Conservation (phyloP, 116 monocot genomes). For the Zostera marina region DNA sequence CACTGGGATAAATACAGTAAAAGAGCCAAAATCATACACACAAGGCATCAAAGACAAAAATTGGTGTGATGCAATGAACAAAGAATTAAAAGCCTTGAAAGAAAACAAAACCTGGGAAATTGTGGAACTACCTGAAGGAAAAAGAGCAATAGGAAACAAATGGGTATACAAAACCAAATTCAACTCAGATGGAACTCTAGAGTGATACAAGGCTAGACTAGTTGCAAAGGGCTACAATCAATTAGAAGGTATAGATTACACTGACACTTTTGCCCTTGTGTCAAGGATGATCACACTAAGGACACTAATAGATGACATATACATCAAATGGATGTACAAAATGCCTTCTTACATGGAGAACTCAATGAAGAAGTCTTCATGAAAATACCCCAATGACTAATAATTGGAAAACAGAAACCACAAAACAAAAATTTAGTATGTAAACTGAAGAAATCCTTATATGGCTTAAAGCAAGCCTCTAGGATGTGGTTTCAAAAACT, state of each 20-base stretch:
- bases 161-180: slow-evolving; percentile 4
- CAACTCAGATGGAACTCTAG: background rate
- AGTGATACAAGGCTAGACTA: background rate
- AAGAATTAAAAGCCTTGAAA: background rate
- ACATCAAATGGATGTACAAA: background rate
- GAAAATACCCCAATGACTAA: background rate
- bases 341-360: background rate
- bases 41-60: background rate
- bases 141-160: slow-evolving; percentile 2
- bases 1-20: background rate
- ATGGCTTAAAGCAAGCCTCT: slow-evolving; percentile 3
- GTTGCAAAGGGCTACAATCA: slow-evolving; percentile 6
- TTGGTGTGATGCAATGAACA: background rate
- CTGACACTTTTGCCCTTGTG: background rate
- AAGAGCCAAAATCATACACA: background rate
- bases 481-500: background rate
- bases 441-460: background rate
- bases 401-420: background rate
- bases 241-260: background rate
- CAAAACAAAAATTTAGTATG: background rate
- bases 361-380: background rate
- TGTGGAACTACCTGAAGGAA: background rate
- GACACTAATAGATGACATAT: background rate
- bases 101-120: background rate
- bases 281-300: background rate